A percentile compares a stretch with the other conserved stretches of the same genome.
phyloP scores from a whole-genome alignment of 768 basidiomycete species.

The Lentinula guzmanii region DNA sequence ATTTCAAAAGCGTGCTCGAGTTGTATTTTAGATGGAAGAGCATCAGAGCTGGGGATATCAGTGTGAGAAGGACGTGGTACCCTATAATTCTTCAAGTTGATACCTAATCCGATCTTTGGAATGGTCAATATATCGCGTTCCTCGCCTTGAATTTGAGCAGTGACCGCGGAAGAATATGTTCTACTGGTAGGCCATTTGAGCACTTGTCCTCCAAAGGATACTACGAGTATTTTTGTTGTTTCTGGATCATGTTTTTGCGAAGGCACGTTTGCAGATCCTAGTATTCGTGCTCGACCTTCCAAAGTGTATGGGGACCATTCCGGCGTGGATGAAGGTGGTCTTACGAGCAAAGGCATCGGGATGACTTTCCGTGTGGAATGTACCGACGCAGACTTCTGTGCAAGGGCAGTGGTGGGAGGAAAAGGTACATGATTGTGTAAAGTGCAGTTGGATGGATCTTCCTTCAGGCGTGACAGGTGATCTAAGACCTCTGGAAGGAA shows the following conservation, averaged over 20 bases:
- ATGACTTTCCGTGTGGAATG: slow-evolving; percentile 32
- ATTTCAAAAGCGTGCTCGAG: neutral
- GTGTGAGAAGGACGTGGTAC: neutral
- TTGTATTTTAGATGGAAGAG: neutral
- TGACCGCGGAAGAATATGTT: neutral
- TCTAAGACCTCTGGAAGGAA: slow-evolving; percentile 41
- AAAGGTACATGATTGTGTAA: slow-evolving; percentile 42
- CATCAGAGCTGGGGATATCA: neutral
- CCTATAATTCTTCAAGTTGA: slow-evolving; percentile 13
- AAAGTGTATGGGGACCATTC: slow-evolving; percentile 38
- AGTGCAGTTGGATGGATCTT: slow-evolving; percentile 19
- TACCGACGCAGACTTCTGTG: slow-evolving; percentile 9
- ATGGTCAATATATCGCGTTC: slow-evolving; percentile 19
- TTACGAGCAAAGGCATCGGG: slow-evolving; percentile 65
- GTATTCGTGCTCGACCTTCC: slow-evolving; percentile 47
- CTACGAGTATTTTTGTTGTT: slow-evolving; percentile 58
- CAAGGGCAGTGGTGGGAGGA: slow-evolving; percentile 12
- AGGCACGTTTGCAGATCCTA: slow-evolving; percentile 57
- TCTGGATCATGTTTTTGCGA: slow-evolving; percentile 35
- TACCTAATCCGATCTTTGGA: slow-evolving; percentile 18
- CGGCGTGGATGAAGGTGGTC: slow-evolving; percentile 36
- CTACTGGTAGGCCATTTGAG: slow-evolving; percentile 42
- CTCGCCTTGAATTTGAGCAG: slow-evolving; percentile 9
- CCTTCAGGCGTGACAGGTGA: slow-evolving; percentile 35
- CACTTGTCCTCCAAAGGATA: slow-evolving; percentile 78